phyloP scores from a whole-genome alignment of 352 stramenopile species.

The Elongisporangium senticosum region DNA sequence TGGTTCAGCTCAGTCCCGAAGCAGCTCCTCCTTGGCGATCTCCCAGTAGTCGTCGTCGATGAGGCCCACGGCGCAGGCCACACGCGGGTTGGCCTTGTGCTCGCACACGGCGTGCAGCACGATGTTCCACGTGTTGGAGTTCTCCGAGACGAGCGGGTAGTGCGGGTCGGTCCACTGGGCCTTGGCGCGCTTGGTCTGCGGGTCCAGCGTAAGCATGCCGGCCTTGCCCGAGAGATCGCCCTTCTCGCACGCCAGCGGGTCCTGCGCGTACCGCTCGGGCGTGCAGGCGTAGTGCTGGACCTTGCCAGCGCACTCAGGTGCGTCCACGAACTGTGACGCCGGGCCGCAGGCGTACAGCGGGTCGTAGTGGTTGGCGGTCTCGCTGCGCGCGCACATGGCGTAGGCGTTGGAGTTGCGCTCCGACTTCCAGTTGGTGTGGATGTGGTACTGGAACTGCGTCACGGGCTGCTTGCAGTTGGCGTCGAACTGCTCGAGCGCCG shows the following conservation, averaged over 20 bases:
- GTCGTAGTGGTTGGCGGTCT: conserved; percentile 44
- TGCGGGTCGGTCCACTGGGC: conserved; percentile 23
- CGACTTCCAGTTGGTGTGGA: conserved; percentile 35
- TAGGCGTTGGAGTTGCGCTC: conserved; percentile 20
- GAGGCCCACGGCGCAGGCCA: too few relatives aligned
- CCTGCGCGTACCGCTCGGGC: conserved; percentile 18
- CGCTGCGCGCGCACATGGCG: conserved; percentile 18
- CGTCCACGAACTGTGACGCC: conserved; percentile 27
- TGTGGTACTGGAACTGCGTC: conserved; percentile 29
- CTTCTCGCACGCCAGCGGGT: conserved; percentile 29
- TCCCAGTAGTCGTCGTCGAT: too few relatives aligned
- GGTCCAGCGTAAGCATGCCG: conserved; percentile 18
- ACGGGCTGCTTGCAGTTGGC: conserved; percentile 17
- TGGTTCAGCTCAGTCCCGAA: too few relatives aligned
- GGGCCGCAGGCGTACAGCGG: conserved; percentile 29
- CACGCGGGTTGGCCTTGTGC: too few relatives aligned
- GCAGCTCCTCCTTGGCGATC: too few relatives aligned
- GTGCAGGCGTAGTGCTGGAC: conserved; percentile 26
- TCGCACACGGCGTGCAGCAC: conserved; percentile 37
- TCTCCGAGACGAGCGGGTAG: conserved; percentile 22
- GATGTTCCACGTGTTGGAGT: conserved; percentile 27
- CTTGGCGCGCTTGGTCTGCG: conserved; percentile 5
- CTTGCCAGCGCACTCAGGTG: conserved; percentile 8
- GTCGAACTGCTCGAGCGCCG: conserved; percentile 11
- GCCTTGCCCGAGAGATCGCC: conserved; percentile 46